Percentiles rank a stretch among this genome's conserved stretches.
Evolutionary conservation across 177 flowering plant species (phyloP).

Genomic region (Vitis hybrid): DNA sequence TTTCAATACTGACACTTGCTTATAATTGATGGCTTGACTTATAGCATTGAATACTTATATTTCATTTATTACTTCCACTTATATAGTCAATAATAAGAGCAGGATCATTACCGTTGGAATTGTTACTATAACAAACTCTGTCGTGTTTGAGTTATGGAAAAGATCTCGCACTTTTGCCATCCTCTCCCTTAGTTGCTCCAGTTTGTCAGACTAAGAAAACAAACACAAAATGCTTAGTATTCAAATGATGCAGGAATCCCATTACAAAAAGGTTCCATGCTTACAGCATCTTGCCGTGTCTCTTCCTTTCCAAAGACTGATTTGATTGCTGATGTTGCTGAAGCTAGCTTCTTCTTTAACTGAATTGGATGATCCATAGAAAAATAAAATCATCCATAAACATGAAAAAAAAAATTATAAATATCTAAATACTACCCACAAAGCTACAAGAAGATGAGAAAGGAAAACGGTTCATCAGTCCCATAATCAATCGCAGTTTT

Average conservation of each 20-base stretch:
- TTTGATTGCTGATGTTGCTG: constrained; percentile 96
- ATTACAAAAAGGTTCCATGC: constrained; percentile 12
- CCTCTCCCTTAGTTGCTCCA: constrained; percentile 79
- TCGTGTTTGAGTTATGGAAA: constrained; percentile 75
- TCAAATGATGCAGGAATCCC: background rate
- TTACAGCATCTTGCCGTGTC: constrained; percentile 67
- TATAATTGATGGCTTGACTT: background rate
- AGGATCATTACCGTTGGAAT: constrained; percentile 77
- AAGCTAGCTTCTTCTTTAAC: constrained; percentile 83
- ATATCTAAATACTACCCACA: too few species aligned
- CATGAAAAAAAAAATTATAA: background rate
- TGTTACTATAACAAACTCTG: constrained; percentile 96
- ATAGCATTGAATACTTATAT: background rate
- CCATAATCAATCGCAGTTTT: background rate
- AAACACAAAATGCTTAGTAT: background rate
- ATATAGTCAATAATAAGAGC: background rate
- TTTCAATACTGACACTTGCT: background rate
- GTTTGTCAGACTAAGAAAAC: constrained; percentile 64
- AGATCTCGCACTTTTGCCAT: constrained; percentile 93
- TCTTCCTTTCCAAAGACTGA: constrained; percentile 87
- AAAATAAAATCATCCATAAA: background rate
- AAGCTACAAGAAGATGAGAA: background rate
- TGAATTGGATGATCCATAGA: constrained; percentile 28
- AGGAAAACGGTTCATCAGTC: background rate
- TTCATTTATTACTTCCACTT: background rate